Evolutionary conservation across 495 filamentous ascomycete species (phyloP).

Genomic region (Bacidia gigantensis): DNA sequence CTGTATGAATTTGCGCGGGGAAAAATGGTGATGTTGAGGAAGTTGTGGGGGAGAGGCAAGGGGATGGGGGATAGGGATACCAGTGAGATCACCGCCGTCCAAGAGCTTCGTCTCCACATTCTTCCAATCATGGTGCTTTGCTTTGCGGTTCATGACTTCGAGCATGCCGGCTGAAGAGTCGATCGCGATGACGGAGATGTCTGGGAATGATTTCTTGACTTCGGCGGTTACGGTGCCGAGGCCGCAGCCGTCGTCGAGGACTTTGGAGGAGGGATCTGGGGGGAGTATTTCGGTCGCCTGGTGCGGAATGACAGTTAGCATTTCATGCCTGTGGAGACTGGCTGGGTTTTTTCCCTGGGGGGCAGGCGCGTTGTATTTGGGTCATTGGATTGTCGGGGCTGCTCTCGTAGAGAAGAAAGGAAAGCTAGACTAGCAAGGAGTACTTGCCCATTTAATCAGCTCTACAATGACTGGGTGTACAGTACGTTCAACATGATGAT

Average conservation of each 20-base stretch:
- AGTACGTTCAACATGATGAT: conserved; percentile 6
- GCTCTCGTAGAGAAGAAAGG: background rate
- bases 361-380: too few relatives aligned
- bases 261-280: conserved; percentile 1
- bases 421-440: background rate
- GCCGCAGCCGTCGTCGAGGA: conserved; percentile 8
- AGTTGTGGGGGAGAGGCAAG: background rate
- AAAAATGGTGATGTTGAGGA: background rate
- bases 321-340: background rate
- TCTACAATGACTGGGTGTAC: conserved; percentile 3
- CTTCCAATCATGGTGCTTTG: conserved; percentile 1
- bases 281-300: conserved; percentile 1
- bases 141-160: conserved; percentile 1
- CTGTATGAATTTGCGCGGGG: background rate
- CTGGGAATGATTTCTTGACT: conserved; percentile 6
- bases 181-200: conserved; percentile 7
- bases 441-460: conserved; percentile 4
- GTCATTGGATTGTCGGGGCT: background rate
- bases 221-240: conserved; percentile 8
- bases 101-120: conserved; percentile 4
- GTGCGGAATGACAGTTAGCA: background rate
- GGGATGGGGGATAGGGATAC: background rate
- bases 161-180: conserved; percentile 9
- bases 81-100: conserved; percentile 4
- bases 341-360: too few relatives aligned